Evolutionary conservation across 176 grass and related monocot species (phyloP).

Genomic region (Aegilops tauschii): DNA sequence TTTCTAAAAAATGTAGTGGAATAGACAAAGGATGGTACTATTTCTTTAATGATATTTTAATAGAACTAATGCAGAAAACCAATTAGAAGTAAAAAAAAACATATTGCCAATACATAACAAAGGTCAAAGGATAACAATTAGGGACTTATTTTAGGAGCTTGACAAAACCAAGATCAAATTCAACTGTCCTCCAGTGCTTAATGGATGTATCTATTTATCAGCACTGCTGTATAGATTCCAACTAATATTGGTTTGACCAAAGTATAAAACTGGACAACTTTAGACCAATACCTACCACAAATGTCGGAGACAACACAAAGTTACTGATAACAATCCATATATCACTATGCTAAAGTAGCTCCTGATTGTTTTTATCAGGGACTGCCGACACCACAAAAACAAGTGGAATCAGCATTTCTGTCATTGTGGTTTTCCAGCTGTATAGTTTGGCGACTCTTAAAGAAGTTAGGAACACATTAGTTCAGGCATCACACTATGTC

Average conservation of each 20-base stretch:
- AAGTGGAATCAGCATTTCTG: neutral
- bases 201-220: neutral
- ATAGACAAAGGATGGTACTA: neutral
- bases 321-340: neutral
- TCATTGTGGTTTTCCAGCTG: neutral
- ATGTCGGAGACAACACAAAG: neutral
- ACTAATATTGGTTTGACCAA: conserved; percentile 5
- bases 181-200: neutral
- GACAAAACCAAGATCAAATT: neutral
- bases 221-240: neutral
- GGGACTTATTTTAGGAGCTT: neutral
- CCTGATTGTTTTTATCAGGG: neutral
- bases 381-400: neutral
- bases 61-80: neutral
- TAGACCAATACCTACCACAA: conserved; percentile 5
- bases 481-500: conserved; percentile 2
- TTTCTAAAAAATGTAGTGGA: neutral
- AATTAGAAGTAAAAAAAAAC: neutral
- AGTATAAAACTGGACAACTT: neutral
- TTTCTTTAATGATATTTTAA: neutral
- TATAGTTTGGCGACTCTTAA: neutral
- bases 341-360: neutral
- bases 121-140: conserved; percentile 16
- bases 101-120: neutral
- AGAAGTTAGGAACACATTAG: conserved; percentile 1